These are phyloP conservation scores for Scalesia atractyloides DNA, from an alignment of 129 eudicot genomes.

Conservation along the genomic window DNA sequence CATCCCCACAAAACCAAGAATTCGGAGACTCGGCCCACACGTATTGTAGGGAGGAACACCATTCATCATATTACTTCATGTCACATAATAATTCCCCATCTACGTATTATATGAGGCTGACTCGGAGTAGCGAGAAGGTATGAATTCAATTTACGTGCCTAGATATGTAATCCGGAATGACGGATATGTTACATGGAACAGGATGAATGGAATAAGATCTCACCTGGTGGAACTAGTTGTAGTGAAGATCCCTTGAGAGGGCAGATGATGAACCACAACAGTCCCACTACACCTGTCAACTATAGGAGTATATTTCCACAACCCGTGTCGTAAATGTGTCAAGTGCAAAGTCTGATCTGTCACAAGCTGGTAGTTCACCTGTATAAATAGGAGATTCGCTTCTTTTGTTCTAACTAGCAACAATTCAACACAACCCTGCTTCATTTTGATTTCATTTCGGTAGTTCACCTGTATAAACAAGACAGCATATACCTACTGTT, in stretches of 20 bases:
- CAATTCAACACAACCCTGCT: slow-evolving; percentile 3
- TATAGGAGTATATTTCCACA: slow-evolving; percentile 27
- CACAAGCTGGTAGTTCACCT: slow-evolving; percentile 28
- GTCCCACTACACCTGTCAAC: slow-evolving; percentile 17
- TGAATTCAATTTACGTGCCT: not conserved
- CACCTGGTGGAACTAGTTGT: slow-evolving; percentile 32
- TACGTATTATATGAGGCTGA: slow-evolving; percentile 29
- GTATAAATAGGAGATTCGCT: slow-evolving; percentile 28
- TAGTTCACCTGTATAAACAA: too few relatives aligned
- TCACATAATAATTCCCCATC: slow-evolving; percentile 51
- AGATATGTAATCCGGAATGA: not conserved
- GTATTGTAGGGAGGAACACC: slow-evolving; percentile 66
- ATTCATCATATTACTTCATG: slow-evolving; percentile 54
- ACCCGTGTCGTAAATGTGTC: slow-evolving; percentile 20
- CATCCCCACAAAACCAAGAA: slow-evolving; percentile 42
- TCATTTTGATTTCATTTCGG: not conserved
- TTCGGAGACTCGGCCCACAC: slow-evolving; percentile 35
- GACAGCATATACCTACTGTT: too few relatives aligned
- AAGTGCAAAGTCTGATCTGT: slow-evolving; percentile 7
- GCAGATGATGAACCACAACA: slow-evolving; percentile 29
- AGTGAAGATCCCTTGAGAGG: slow-evolving; percentile 33
- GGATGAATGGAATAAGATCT: slow-evolving; percentile 37
- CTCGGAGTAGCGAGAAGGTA: slow-evolving; percentile 46
- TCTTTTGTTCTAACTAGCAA: slow-evolving; percentile 29
- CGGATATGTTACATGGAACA: slow-evolving; percentile 10